phyloP scores from a whole-genome alignment of 2,329 filamentous ascomycete genomes.

The Keithomyces neogunnii region DNA sequence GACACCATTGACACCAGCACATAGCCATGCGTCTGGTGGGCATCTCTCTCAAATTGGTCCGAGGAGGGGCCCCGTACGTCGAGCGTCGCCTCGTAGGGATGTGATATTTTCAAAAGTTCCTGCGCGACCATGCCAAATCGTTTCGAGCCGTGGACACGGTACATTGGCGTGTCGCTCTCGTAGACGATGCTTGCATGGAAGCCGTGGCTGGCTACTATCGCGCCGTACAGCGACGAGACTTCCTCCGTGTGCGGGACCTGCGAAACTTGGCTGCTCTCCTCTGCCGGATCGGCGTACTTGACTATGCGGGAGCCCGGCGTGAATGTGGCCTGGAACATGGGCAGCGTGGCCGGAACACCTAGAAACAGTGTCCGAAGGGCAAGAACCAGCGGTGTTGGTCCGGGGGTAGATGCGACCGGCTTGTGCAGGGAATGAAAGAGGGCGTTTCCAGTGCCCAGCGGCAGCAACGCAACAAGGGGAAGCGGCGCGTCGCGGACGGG shows the following conservation, averaged over 20 bases:
- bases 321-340: slow-evolving; percentile 55
- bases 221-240: slow-evolving; percentile 51
- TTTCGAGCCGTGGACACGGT: slow-evolving; percentile 66
- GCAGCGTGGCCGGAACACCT: slow-evolving; percentile 47
- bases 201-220: slow-evolving; percentile 83
- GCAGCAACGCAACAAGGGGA: slow-evolving; percentile 45
- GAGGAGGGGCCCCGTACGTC: slow-evolving; percentile 17
- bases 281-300: slow-evolving; percentile 20
- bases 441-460: slow-evolving; percentile 58
- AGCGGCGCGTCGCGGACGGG: slow-evolving; percentile 9
- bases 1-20: slow-evolving; percentile 69
- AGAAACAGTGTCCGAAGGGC: slow-evolving; percentile 50
- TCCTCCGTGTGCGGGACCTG: slow-evolving; percentile 18
- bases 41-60: slow-evolving; percentile 14
- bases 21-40: slow-evolving; percentile 57
- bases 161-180: slow-evolving; percentile 78
- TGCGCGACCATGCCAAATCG: slow-evolving; percentile 80
- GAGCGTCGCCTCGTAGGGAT: slow-evolving; percentile 40
- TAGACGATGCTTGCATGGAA: slow-evolving; percentile 84
- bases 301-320: slow-evolving; percentile 46
- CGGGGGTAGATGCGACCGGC: slow-evolving; percentile 36
- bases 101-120: slow-evolving; percentile 54
- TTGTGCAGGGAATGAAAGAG: slow-evolving; percentile 56
- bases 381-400: slow-evolving; percentile 35
- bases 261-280: slow-evolving; percentile 2